Evolutionary conservation across 2,329 filamentous ascomycete species (phyloP), one percentile per base, ranked within the genome.

Genomic region (Alternaria postmessia): DNA sequence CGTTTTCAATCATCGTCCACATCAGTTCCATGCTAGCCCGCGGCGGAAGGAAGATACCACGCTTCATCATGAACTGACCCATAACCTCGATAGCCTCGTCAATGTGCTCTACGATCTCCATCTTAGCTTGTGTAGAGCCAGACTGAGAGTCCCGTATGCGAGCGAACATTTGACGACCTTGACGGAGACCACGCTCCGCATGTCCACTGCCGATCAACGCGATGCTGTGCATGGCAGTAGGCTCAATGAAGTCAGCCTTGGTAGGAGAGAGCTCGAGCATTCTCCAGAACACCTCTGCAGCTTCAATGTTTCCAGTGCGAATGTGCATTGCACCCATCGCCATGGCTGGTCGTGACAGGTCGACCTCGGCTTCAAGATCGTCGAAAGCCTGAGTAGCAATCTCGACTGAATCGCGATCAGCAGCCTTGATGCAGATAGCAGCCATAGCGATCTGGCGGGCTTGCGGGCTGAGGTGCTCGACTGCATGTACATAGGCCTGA

Each of bases 291-390:
- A 89, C 86, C 65, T 90, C 87, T 51, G 94, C 94, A 56, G 88
- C 86, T 24, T 89, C 83, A 59, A 97, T 87, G 78, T 96, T 90
- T 59, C 92, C 93, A 65, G 88, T 86, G 59, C 94, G 93, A 55
- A 97, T 86, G 72, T 93, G 91, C 81, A 97, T 89, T 30, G 94
- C 94, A 44, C 97, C 83, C 74, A 98, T 87, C 12, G 95, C 92
- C 78, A 92, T 90, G 6, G 92, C 88, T 0, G 93, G 88, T 46
- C 78, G 69, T 12, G 79, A 71, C 3, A 77, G 66, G 57, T 79
- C 77, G 24, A 81, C 71, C 59, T 83, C 79, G 6, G 83, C 82
- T 7, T 81, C 77, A 44, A 85, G 81, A 28, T 82, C 81, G 44
- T 83, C 78, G 62, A 83, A 84, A 32, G 84, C 80, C 62, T 86